Evolutionary conservation across 2,329 filamentous ascomycete species (phyloP), one percentile per base, ranked within the genome.

Genomic region (Fusarium devonianum): DNA sequence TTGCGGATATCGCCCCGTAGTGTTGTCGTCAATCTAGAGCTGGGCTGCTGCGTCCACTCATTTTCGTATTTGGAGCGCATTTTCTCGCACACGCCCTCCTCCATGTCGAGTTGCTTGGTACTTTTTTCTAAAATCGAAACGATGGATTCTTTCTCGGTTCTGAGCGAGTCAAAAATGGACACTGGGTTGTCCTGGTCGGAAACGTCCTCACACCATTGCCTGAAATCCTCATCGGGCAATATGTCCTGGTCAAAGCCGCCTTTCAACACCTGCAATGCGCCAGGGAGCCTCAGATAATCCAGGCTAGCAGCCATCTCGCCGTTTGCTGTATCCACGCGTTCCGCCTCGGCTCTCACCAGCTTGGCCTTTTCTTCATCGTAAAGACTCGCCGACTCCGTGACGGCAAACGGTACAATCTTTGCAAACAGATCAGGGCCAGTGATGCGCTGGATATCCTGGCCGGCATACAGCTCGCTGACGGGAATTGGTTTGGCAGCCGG

Each of bases 321-420:
- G 63, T 97, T 95, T 12, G 94, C 93, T 23, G 88, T 87, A 64
- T 97, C 93, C 1, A 96, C 92, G 61, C 90, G 86, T 71, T 99
- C 94, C 1, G 91, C 92, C 73, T 99, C 95, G 3, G 93, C 93
- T 48, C 94, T 85, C 29, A 97, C 86, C 48, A 99, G 75, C 71
- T 99, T 97, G 10, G 94, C 94, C 74, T 99, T 99, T 71, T 99
- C 94, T 72, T 99, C 94, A 58, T 97, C 94, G 69, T 99, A 99
- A 64, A 97, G 75, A 75, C 94, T 97, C 10, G 94, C 94, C 17
- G 91, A 95, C 71, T 99, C 93, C 0, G 94, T 99, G 2, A 99
- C 93, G 3, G 92, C 89, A 76, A 97, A 88, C 1, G 94, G 94
- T 2, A 97, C 90, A 52, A 99, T 96, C 71, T 96, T 96, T 61